Base-by-base conservation (phyloP, 78 protist species). In the Emiliania huxleyi region DNA sequence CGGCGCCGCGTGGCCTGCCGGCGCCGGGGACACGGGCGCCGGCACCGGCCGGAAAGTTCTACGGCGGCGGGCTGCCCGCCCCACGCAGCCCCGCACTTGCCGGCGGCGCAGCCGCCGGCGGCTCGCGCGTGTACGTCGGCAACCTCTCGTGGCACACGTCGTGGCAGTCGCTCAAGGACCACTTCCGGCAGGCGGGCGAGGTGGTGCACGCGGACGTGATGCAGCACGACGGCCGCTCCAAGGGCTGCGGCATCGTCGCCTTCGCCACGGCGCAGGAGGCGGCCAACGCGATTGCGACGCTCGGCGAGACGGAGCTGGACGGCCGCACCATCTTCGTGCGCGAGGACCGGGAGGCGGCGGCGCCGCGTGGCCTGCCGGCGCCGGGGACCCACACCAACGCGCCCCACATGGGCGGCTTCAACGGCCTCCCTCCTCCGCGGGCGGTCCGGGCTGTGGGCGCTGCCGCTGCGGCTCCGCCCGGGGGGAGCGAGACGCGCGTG, bases 131-230 rank as follows among this genome's bases (percentile, higher is more conserved):
- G 91, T 92, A 85, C 40, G 91, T 92, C 22, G 94, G 94, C 55
- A 92, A 92, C 22, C 91, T 92, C 37, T 40, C 94, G 26, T 92
- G 91, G 91, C 29, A 62, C 29, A 12, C n/a, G 19, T 1, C 55
- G 52, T 92, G 94, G 94, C 92, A 90, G 92, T 0, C 35, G 1
- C 94, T 92, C 45, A 92, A 92, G 83, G 94, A 91, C 29, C 93
- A 91, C 56, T 69, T 91, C 87, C 56, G 56, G 6, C 38, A 40
- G 56, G 90, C 71, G n/a, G 90, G 90, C 0, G 44, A 26, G 43
- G 90, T 85, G 26, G n/a, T 33, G 73, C 69, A 48, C 90, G 90
- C 91, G 4, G 94, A 92, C 49, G 91, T 92, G 48, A 12, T 85
- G 69, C 18, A 23, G 33, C 81, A 69, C 18, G 71, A 40, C 18